These are phyloP conservation scores for Ophiocordyceps camponoti-saundersi DNA, from an alignment of 2,329 filamentous ascomycete species.

Conservation along the genomic window DNA sequence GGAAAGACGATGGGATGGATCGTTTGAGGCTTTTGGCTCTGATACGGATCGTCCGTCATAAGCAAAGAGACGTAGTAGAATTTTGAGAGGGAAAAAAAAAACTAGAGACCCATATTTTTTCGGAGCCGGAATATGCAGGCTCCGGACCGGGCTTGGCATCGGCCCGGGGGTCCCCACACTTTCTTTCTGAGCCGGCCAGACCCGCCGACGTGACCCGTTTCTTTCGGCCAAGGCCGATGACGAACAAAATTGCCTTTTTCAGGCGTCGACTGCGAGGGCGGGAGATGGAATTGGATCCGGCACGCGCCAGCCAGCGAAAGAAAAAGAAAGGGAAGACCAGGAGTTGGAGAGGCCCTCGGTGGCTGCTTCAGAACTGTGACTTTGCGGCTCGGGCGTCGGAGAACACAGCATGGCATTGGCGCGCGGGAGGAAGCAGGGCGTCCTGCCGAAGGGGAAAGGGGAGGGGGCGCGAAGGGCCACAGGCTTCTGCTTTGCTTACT, in stretches of 20 bases:
- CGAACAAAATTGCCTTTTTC: background rate
- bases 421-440: background rate
- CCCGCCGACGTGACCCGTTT: background rate
- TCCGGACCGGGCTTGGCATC: slow-evolving; percentile 5
- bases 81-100: background rate
- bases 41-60: background rate
- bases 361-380: background rate
- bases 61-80: background rate
- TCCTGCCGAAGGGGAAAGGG: too few species aligned
- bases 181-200: background rate
- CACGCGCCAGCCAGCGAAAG: too few species aligned
- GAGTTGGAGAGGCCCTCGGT: background rate
- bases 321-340: too few species aligned
- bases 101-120: slow-evolving; percentile 14
- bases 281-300: background rate
- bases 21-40: background rate
- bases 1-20: background rate
- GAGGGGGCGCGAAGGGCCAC: too few species aligned
- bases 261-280: background rate
- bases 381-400: background rate
- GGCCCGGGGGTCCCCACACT: background rate
- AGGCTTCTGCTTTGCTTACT: too few species aligned
- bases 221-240: background rate
- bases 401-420: background rate
- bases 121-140: slow-evolving; percentile 18